These are phyloP conservation scores for Metschnikowia aberdeeniae DNA, from an alignment of 805 yeast genomes.

Conservation along the genomic window DNA sequence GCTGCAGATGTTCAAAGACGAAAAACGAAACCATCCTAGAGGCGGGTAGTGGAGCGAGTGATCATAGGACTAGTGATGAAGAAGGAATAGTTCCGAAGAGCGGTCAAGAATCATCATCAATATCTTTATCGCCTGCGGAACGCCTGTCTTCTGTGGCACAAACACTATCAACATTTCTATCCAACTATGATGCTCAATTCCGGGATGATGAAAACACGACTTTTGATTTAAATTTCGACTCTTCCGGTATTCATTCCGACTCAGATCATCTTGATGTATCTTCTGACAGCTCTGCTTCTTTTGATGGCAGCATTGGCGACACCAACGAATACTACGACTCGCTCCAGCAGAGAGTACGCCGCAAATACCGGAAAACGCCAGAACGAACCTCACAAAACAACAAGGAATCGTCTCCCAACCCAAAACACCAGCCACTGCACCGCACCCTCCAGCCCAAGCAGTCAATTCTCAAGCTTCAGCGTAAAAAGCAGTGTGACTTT, in stretches of 20 bases:
- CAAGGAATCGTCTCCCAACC: slow-evolving; percentile 7
- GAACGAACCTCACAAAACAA: neutral
- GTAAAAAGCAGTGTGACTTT: neutral
- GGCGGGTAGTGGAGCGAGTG: neutral
- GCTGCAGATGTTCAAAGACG: neutral
- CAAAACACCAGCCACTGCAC: slow-evolving; percentile 40
- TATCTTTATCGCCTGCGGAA: too few relatives aligned
- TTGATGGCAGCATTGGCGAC: slow-evolving; percentile 3
- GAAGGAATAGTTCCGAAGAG: neutral
- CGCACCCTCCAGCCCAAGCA: slow-evolving; percentile 37
- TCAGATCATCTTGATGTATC: neutral
- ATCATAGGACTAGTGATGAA: neutral
- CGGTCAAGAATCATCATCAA: too few relatives aligned
- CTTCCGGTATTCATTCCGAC: slow-evolving; percentile 1
- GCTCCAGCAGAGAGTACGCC: slow-evolving; percentile 12
- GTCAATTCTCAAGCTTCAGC: slow-evolving; percentile 32
- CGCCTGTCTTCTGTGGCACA: neutral
- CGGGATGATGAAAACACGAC: neutral
- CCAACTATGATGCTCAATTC: neutral
- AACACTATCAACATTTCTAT: neutral
- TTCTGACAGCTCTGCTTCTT: slow-evolving; percentile 5
- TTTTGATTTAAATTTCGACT: slow-evolving; percentile 1
- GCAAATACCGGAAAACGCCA: slow-evolving; percentile 5
- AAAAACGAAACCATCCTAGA: neutral
- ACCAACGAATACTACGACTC: slow-evolving; percentile 22